These are phyloP conservation scores for Iris macrosiphon DNA, from an alignment of 106 monocot genomes.

Conservation along the genomic window DNA sequence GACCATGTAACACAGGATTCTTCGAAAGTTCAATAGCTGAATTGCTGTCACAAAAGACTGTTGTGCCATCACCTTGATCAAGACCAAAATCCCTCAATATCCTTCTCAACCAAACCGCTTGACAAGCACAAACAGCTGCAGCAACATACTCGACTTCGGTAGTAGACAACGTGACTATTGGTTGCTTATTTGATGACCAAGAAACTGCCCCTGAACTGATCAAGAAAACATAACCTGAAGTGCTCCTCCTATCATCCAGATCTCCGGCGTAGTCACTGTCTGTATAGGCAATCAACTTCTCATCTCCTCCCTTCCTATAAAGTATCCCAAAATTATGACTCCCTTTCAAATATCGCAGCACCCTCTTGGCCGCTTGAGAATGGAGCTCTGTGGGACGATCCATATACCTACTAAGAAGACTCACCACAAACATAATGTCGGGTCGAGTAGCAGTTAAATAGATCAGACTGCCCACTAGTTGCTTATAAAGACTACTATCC, in stretches of 20 bases:
- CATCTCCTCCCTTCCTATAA: not conserved
- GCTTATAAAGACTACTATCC: not conserved
- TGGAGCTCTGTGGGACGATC: not conserved
- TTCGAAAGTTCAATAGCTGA: too few relatives aligned
- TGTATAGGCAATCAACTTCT: not conserved
- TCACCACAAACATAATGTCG: not conserved
- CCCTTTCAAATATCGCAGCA: not conserved
- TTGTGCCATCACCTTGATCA: too few relatives aligned
- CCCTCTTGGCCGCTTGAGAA: not conserved
- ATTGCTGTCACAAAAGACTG: too few relatives aligned
- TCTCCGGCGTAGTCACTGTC: not conserved
- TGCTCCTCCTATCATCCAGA: not conserved
- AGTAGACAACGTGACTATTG: too few relatives aligned
- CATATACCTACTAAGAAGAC: constrained; percentile 2
- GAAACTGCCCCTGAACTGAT: not conserved
- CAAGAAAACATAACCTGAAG: too few relatives aligned
- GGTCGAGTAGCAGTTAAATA: not conserved
- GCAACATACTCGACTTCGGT: too few relatives aligned
- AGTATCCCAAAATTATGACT: not conserved
- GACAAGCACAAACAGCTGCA: too few relatives aligned
- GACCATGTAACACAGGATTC: too few relatives aligned
- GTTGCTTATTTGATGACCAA: not conserved
- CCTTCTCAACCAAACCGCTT: too few relatives aligned
- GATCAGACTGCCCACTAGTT: not conserved
- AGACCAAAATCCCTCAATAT: too few relatives aligned